Base-by-base conservation (phyloP, 2,329 filamentous ascomycete genomes). In the Colletotrichum tofieldiae region DNA sequence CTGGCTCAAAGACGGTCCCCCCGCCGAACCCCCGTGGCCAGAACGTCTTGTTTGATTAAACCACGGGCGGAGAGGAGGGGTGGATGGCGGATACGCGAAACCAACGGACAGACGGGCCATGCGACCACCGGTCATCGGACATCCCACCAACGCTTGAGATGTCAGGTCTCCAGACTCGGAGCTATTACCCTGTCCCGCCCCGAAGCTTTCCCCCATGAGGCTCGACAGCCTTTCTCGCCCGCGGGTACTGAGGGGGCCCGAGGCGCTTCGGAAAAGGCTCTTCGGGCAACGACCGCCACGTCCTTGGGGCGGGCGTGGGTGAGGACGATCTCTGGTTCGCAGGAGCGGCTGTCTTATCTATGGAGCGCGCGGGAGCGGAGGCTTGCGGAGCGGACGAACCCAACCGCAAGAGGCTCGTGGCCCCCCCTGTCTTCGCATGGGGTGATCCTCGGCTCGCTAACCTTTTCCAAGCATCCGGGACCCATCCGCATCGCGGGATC, bases 361-460 rank as follows among this genome's bases (percentile, higher is more conserved):
- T 65, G 65, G 70, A 70, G 70, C 52, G 47, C 37, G 51, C 55
- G 51, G 56, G 49, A 68, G 58, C 64, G 47, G 49, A 54, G 37
- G 37, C 60, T 41, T 39, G 61, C 49, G 61, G 61, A 64, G 59
- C 70, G 52, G 69, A 71, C 56, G 68, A 63, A 68, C 69, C 65
- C 45, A 64, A 59, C 69, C 49, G 32, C 45, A 72, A 63, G 35
- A 47, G 47, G 62, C 59, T 66, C 51, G 56, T 43, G 41, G 45
- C 52, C 39, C 49, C 54, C 56, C 68, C 56, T 61, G 68, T 68
- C 37, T 35, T 37, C 43, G 43, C 64, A 56, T 45, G 55, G 68
- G 49, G 20, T 56, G 70, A 64, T 64, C 65, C 52, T 70, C 59
- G 35, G 18, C 29, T 65, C 47, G 65, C 69, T 72, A 69, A 47